Evolutionary conservation across 306 rosid species (phyloP), one percentile per base, ranked within the genome.

Genomic region (Cucumis sativus): DNA sequence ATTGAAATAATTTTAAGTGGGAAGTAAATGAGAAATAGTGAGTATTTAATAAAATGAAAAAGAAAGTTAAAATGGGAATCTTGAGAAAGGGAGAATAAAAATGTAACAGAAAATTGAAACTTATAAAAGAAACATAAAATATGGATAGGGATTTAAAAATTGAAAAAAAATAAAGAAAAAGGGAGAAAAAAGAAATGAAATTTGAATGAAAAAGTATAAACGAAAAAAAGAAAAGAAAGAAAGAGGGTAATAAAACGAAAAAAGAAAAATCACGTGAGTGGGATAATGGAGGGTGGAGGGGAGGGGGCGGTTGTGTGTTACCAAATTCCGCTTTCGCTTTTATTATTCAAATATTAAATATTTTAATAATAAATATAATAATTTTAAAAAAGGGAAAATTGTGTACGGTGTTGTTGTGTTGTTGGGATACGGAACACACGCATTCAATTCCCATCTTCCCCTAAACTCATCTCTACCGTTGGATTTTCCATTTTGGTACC

Each of bases 361-460:
- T 23, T 23, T 23, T 23, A 7, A 17, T n/a, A 57, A 57, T 8
- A n/a, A n/a, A n/a, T n/a, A n/a, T n/a, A 17, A 37, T 13, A 35
- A 9, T 28, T 23, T 23, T n/a, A n/a, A n/a, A 30, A 28, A 30
- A 8, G 21, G 17, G 1, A 1, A 30, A 0, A 4, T 66, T n/a
- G 18, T 12, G 76, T 71, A 71, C 76, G 76, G 76, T 49, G 5
- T 49, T 23, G 60, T 28, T 23, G 60, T 33, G 37, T 33, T 33
- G 37, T 71, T 71, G 76, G 60, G 76, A 71, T 71, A 49, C 56
- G 76, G 76, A 25, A 25, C 58, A 30, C 59, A 25, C 40, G 23
- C 33, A 47, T 71, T 71, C 41, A 71, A 25, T 47, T 13, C 60
- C 15, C 16, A 71, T 71, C 76, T 25, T 7, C 30, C 76, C 58